Percentiles rank a stretch among this genome's conserved stretches.
Evolutionary conservation across 2,329 filamentous ascomycete species (phyloP).

Genomic region (Lojkania enalia): DNA sequence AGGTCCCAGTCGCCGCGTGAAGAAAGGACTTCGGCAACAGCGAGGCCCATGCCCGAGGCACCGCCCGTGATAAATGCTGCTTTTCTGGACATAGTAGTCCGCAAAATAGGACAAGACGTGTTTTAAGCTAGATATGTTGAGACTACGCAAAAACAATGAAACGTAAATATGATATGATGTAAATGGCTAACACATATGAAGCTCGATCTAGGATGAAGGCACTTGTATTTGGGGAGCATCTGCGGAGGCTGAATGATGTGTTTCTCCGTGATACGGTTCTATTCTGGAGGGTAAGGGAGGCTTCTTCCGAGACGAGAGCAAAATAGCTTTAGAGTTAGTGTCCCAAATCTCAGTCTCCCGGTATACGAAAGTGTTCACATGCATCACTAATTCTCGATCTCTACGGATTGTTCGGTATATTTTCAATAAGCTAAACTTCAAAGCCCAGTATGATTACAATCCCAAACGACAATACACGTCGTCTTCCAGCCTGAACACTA

Average conservation of each 20-base stretch:
- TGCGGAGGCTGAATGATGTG: conserved; percentile 10
- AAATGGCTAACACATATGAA: background rate
- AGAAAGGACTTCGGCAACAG: conserved; percentile 46
- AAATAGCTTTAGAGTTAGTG: too few relatives aligned
- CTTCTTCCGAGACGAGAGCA: conserved; percentile 9
- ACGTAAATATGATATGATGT: background rate
- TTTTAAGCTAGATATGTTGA: background rate
- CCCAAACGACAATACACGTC: too few relatives aligned
- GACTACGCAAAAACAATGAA: background rate
- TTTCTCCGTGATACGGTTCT: conserved; percentile 12
- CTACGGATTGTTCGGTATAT: too few relatives aligned
- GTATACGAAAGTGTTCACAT: too few relatives aligned
- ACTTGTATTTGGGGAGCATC: conserved; percentile 3
- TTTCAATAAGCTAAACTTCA: too few relatives aligned
- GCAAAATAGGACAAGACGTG: background rate
- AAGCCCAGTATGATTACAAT: too few relatives aligned
- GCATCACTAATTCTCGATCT: too few relatives aligned
- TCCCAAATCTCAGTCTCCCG: too few relatives aligned
- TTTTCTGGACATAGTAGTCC: conserved; percentile 21
- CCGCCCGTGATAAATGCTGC: conserved; percentile 75
- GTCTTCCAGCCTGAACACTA: too few relatives aligned
- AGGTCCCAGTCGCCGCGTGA: conserved; percentile 44
- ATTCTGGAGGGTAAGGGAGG: conserved; percentile 3
- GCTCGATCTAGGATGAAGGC: too few relatives aligned
- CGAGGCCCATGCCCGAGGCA: conserved; percentile 59